Evolutionary conservation across 2,329 filamentous ascomycete genomes (phyloP).

Genomic region (Pyricularia pennisetigena): DNA sequence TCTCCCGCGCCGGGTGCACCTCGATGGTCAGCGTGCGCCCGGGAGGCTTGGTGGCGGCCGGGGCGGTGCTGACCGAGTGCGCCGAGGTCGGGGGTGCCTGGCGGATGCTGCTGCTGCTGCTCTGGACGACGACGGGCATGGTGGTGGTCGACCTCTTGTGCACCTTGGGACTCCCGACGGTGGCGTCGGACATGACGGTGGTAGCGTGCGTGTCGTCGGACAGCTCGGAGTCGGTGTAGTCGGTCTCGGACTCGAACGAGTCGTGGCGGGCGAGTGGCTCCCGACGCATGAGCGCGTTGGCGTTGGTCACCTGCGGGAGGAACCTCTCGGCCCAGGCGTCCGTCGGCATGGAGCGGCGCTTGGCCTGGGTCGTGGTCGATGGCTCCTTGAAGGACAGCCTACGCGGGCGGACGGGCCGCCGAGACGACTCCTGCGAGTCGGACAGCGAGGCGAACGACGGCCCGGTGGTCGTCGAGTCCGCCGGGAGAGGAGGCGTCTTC

Average conservation of each 20-base stretch:
- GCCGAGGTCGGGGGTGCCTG: neutral
- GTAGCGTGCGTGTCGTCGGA: slow-evolving; percentile 11
- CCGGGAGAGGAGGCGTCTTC: slow-evolving; percentile 1
- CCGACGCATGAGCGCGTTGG: neutral
- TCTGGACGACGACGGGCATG: neutral
- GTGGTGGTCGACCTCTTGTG: neutral
- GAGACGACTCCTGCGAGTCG: neutral
- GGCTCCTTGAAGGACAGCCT: slow-evolving; percentile 3
- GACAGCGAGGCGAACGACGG: neutral
- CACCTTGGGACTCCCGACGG: neutral
- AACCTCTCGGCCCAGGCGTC: neutral
- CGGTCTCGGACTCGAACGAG: slow-evolving; percentile 5
- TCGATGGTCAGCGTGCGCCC: slow-evolving; percentile 1
- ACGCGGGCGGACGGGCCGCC: neutral
- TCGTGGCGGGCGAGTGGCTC: neutral
- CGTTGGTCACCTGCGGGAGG: neutral
- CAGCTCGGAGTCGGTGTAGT: slow-evolving; percentile 8
- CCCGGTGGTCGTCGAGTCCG: neutral
- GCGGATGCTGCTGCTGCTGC: neutral
- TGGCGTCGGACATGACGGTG: slow-evolving; percentile 7
- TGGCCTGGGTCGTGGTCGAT: neutral
- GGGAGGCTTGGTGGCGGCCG: neutral
- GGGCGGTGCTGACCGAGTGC: neutral
- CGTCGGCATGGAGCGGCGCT: neutral
- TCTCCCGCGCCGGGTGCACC: neutral